Percentiles rank a stretch among this genome's conserved stretches.
phyloP scores from a whole-genome alignment of 2,329 filamentous ascomycete species.

The Chalaropsis thielavioides region DNA sequence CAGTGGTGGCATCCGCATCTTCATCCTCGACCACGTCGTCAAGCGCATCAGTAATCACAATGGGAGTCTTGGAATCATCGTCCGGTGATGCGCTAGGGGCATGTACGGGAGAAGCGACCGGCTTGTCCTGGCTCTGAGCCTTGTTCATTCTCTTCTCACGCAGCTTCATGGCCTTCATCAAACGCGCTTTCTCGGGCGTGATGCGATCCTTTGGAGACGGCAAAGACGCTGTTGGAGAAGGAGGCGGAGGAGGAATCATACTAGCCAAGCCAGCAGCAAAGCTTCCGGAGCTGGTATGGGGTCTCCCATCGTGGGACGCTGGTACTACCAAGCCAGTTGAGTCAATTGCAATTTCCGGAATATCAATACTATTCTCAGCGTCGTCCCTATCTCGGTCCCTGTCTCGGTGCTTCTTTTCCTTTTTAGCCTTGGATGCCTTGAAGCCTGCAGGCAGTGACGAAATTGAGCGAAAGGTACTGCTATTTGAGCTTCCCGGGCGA shows the following conservation, averaged over 20 bases:
- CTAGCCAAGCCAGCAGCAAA: slow-evolving; percentile 6
- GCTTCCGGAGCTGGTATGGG: slow-evolving; percentile 25
- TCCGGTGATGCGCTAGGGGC: slow-evolving; percentile 7
- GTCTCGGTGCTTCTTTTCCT: slow-evolving; percentile 15
- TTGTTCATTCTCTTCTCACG: slow-evolving; percentile 54
- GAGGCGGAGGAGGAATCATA: slow-evolving; percentile 13
- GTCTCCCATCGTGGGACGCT: slow-evolving; percentile 22
- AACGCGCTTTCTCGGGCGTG: slow-evolving; percentile 74
- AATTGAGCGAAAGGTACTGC: slow-evolving; percentile 51
- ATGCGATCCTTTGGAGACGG: slow-evolving; percentile 37
- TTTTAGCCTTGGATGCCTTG: slow-evolving; percentile 36
- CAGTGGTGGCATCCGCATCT: slow-evolving; percentile 20
- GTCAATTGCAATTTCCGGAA: slow-evolving; percentile 27
- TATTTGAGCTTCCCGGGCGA: slow-evolving; percentile 46
- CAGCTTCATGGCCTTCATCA: slow-evolving; percentile 89
- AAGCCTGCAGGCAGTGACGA: slow-evolving; percentile 70
- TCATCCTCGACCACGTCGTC: slow-evolving; percentile 16
- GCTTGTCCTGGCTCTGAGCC: background rate
- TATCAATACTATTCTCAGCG: slow-evolving; percentile 20
- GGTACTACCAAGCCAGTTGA: slow-evolving; percentile 21
- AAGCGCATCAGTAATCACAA: too few species aligned
- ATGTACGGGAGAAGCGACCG: background rate
- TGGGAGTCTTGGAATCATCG: slow-evolving; percentile 19
- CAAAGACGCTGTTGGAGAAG: slow-evolving; percentile 18
- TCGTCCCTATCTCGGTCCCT: slow-evolving; percentile 24